Percentiles rank a stretch among this genome's conserved stretches.
Evolutionary conservation across 331 rosid genomes (phyloP).

Genomic region (Rosa hybrid): DNA sequence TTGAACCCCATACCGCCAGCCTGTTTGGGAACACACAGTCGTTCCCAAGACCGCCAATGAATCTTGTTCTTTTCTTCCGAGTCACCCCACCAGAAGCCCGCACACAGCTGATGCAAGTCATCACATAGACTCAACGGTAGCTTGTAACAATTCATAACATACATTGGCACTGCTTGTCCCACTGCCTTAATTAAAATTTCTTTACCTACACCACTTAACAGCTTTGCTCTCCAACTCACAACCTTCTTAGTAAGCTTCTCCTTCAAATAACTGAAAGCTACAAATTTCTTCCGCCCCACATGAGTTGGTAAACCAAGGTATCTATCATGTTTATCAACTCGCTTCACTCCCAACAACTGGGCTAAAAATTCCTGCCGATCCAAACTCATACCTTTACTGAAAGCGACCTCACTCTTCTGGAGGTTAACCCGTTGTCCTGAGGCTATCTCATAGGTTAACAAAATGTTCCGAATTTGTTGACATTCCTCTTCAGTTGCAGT

Average conservation of each 20-base stretch:
- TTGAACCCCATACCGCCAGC: no score
- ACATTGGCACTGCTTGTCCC: background rate
- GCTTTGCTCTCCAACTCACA: background rate
- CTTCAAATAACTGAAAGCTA: background rate
- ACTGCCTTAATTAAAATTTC: background rate
- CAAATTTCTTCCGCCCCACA: accelerated
- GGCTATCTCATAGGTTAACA: no score
- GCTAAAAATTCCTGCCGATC: no score
- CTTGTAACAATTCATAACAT: background rate
- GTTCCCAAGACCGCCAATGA: no score
- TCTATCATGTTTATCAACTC: background rate
- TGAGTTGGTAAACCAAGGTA: background rate
- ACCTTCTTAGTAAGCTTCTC: background rate
- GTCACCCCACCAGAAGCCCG: background rate
- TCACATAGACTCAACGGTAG: accelerated
- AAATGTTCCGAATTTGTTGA: no score
- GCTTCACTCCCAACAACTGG: background rate
- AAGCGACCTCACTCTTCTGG: no score
- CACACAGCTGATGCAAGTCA: background rate
- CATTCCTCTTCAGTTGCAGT: no score
- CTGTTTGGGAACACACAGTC: no score
- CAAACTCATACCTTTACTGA: no score
- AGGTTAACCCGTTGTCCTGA: no score
- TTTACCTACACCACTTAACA: background rate
- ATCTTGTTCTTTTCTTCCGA: no score